phyloP scores from a whole-genome alignment of 2,329 filamentous ascomycete species.

The Capronia coronata region DNA sequence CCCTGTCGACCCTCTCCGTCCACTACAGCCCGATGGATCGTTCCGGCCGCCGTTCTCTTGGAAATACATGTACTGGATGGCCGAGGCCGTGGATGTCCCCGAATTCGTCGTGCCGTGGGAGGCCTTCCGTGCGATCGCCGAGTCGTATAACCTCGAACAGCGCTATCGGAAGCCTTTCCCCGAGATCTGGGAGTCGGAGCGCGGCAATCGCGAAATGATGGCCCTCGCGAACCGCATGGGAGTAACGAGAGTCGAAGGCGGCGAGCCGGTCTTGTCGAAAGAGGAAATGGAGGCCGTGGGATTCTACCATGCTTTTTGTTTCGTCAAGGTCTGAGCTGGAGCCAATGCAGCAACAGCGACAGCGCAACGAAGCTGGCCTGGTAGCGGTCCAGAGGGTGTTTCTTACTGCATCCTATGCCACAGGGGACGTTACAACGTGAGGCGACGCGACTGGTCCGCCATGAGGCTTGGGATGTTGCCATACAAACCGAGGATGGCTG shows the following conservation, averaged over 20 bases:
- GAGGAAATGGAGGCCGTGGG: slow-evolving; percentile 84
- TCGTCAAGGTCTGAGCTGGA: slow-evolving; percentile 75
- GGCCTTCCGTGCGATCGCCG: slow-evolving; percentile 87
- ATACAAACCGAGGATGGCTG: too few species aligned
- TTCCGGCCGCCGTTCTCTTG: slow-evolving; percentile 94
- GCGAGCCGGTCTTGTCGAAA: slow-evolving; percentile 62
- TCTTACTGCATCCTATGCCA: too few species aligned
- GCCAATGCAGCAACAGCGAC: too few species aligned
- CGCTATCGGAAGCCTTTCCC: slow-evolving; percentile 87
- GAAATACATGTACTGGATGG: slow-evolving; percentile 95
- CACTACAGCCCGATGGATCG: slow-evolving; percentile 67
- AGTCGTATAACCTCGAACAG: slow-evolving; percentile 93
- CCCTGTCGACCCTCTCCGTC: slow-evolving; percentile 55
- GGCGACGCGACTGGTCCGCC: too few species aligned
- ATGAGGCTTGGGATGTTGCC: too few species aligned
- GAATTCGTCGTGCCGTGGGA: slow-evolving; percentile 99
- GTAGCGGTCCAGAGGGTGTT: too few species aligned
- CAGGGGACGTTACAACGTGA: too few species aligned
- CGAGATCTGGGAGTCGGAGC: slow-evolving; percentile 88
- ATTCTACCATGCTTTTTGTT: slow-evolving; percentile 93
- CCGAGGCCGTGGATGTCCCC: slow-evolving; percentile 92
- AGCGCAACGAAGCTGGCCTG: too few species aligned
- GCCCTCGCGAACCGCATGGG: slow-evolving; percentile 93
- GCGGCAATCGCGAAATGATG: slow-evolving; percentile 73
- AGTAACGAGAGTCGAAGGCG: slow-evolving; percentile 65